Evolutionary conservation across 805 yeast genomes (phyloP).

Genomic region (Candida pseudoglaebosa): DNA sequence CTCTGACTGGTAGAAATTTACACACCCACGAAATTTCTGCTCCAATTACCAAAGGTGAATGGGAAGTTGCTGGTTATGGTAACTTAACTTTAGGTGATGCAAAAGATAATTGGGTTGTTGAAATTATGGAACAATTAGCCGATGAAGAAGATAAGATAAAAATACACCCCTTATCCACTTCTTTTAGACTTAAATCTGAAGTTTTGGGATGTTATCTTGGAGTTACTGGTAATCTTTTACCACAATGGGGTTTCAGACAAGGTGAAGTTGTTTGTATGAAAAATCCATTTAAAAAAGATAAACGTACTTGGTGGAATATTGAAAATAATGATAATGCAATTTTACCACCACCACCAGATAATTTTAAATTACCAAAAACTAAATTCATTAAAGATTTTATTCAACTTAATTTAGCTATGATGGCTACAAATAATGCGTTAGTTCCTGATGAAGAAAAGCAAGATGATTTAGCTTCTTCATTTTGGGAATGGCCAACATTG

Average conservation of each 20-base stretch:
- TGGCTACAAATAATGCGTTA: conserved; percentile 79
- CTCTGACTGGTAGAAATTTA: conserved; percentile 57
- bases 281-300: conserved; percentile 65
- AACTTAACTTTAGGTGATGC: conserved; percentile 58
- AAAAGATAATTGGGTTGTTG: conserved; percentile 76
- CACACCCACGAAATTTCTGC: conserved; percentile 69
- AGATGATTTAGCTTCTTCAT: conserved; percentile 67
- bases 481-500: conserved; percentile 84
- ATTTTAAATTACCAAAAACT: conserved; percentile 67
- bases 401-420: conserved; percentile 72
- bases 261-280: conserved; percentile 87
- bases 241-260: conserved; percentile 97
- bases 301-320: conserved; percentile 86
- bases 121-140: conserved; percentile 53
- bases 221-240: conserved; percentile 76
- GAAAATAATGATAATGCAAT: conserved; percentile 62
- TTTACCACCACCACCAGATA: conserved; percentile 57
- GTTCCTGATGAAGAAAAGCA: conserved; percentile 70
- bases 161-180: conserved; percentile 79
- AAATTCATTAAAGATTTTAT: conserved; percentile 68
- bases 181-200: conserved; percentile 69
- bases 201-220: conserved; percentile 79
- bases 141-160: conserved; percentile 48
- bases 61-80: conserved; percentile 75
- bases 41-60: conserved; percentile 52